Conservation (phyloP, 495 filamentous ascomycete species). For the Penicillium mononematosum region DNA sequence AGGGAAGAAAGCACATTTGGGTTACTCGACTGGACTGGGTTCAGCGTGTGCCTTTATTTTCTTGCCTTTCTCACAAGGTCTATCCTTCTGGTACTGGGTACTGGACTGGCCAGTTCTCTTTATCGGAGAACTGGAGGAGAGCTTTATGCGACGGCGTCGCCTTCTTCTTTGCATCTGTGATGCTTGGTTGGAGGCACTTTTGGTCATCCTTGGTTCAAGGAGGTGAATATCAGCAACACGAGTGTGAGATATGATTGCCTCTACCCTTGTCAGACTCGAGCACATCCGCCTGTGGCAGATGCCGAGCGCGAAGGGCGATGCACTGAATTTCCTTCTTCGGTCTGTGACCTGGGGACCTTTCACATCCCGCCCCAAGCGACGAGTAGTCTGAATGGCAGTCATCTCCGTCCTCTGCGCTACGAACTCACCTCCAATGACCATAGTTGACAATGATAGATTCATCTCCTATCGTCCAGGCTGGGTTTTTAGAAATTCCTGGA, state of each 20-base stretch:
- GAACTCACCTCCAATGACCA: constrained; percentile 8
- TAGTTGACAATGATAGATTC: constrained; percentile 40
- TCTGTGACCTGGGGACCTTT: constrained; percentile 25
- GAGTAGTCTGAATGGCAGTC: constrained; percentile 1
- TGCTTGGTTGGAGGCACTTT: constrained; percentile 29
- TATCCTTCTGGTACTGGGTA: constrained; percentile 46
- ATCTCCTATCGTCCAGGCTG: constrained; percentile 53
- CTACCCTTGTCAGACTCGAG: constrained; percentile 13
- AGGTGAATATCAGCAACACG: constrained; percentile 8
- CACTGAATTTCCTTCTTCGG: constrained; percentile 2
- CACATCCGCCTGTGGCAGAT: constrained; percentile 24
- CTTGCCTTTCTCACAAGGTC: constrained; percentile 24
- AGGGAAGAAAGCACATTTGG: constrained; percentile 9
- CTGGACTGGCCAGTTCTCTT: constrained; percentile 39
- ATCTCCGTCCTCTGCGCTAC: neutral
- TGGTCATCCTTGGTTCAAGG: constrained; percentile 11
- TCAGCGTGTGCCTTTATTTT: constrained; percentile 13
- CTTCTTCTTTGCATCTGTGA: constrained; percentile 41
- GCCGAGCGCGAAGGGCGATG: constrained; percentile 17
- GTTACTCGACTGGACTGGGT: constrained; percentile 22
- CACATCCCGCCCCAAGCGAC: constrained; percentile 15
- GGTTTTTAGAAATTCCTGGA: constrained; percentile 35
- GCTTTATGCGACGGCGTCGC: constrained; percentile 22
- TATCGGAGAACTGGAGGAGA: constrained; percentile 31
- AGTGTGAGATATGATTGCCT: neutral